Evolutionary conservation across 139 green algal genomes (phyloP).

Genomic region (Volvox reticuliferus): DNA sequence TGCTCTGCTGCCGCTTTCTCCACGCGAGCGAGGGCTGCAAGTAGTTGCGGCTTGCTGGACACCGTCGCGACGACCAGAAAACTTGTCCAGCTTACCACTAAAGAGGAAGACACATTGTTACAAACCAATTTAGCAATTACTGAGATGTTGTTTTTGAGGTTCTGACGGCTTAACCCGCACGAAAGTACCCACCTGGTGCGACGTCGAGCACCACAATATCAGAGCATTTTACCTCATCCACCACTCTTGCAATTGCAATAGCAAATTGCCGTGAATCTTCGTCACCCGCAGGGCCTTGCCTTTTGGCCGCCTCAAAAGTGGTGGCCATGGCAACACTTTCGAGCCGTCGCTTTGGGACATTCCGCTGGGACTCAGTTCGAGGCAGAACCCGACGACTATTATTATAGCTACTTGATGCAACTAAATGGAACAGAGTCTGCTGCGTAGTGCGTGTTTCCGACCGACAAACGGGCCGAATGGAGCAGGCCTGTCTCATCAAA

Average conservation of each 20-base stretch:
- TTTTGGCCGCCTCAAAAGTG: constrained; percentile 1
- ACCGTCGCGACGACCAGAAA: constrained; percentile 37
- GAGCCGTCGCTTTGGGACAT: neutral
- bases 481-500: neutral
- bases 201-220: constrained; percentile 39
- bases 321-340: neutral
- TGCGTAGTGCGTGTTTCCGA: neutral
- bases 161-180: no score
- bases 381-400: neutral
- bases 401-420: constrained; percentile 1
- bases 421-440: constrained; percentile 7
- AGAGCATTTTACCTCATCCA: constrained; percentile 16
- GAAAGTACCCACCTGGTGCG: constrained; percentile 15
- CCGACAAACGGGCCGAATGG: neutral
- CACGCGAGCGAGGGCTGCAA: constrained; percentile 14
- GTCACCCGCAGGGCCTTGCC: neutral
- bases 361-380: neutral
- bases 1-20: constrained; percentile 29
- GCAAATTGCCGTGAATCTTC: constrained; percentile 8
- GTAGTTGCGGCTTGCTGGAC: constrained; percentile 44
- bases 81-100: constrained; percentile 39
- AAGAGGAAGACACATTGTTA: neutral
- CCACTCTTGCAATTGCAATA: constrained; percentile 1
- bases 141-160: no score
- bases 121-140: no score